A percentile compares a stretch with the other conserved stretches of the same genome.
These are phyloP conservation scores for Venturia pyrina DNA, from an alignment of 2,329 filamentous ascomycete species.

Conservation along the genomic window DNA sequence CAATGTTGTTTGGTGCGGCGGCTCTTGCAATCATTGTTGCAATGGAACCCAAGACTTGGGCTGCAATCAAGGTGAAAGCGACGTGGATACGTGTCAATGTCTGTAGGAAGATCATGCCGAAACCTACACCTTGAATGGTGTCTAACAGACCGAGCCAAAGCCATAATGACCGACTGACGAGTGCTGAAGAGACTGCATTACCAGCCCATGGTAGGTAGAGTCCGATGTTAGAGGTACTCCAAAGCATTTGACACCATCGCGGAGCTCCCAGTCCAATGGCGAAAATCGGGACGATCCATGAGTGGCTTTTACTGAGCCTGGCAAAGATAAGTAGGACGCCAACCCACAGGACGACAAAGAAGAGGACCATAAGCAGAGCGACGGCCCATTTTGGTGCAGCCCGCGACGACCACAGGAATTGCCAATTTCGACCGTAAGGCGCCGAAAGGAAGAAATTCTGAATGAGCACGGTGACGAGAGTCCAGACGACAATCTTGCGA, in stretches of 20 bases:
- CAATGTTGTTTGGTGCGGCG: constrained; percentile 50
- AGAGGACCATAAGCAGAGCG: constrained; percentile 44
- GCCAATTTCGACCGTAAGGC: constrained; percentile 58
- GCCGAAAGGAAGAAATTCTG: constrained; percentile 60
- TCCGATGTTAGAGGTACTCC: constrained; percentile 51
- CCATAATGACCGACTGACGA: constrained; percentile 51
- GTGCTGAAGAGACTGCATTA: constrained; percentile 41
- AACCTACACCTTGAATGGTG: constrained; percentile 53
- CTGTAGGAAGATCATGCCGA: constrained; percentile 58
- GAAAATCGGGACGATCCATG: constrained; percentile 58
- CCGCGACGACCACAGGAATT: constrained; percentile 49
- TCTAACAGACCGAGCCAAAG: constrained; percentile 59
- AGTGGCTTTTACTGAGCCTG: constrained; percentile 48
- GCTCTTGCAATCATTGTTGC: constrained; percentile 53
- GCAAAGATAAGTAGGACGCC: constrained; percentile 42
- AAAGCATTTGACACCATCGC: constrained; percentile 58
- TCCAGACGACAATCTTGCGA: constrained; percentile 58
- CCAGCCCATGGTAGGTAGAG: constrained; percentile 55
- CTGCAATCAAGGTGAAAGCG: constrained; percentile 48
- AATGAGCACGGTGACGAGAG: constrained; percentile 52
- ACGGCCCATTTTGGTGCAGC: constrained; percentile 48
- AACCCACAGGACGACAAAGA: constrained; percentile 48
- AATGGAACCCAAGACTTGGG: constrained; percentile 52
- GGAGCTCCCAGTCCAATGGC: constrained; percentile 57
- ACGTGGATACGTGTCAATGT: constrained; percentile 57